Conservation (phyloP, 1,284 basidiomycete species). For the Salmacisia buchloeana region DNA sequence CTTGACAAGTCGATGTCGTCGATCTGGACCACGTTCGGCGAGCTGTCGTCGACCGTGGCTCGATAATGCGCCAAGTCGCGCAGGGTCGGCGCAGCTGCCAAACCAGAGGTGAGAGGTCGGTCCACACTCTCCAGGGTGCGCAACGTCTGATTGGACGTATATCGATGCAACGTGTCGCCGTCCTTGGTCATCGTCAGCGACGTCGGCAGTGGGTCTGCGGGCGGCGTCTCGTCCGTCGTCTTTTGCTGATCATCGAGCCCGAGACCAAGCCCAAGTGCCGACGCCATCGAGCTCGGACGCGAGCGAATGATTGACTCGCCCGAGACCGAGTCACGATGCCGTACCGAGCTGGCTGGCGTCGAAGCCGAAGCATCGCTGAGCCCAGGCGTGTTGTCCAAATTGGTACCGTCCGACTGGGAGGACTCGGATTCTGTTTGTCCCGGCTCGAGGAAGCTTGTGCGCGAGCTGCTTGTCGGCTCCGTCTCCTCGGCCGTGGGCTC, state of each 20-base stretch:
- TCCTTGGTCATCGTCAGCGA: background rate
- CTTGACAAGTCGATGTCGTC: slow-evolving; percentile 47
- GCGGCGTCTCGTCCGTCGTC: too few relatives aligned
- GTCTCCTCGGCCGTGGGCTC: background rate
- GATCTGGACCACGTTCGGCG: slow-evolving; percentile 41
- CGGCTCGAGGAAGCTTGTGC: background rate
- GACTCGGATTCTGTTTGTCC: background rate
- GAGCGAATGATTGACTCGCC: background rate
- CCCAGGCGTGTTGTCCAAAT: slow-evolving; percentile 33
- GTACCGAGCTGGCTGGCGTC: slow-evolving; percentile 1
- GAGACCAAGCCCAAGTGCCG: background rate
- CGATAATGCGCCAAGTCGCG: background rate
- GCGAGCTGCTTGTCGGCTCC: background rate
- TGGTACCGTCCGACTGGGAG: slow-evolving; percentile 18
- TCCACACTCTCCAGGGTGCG: background rate
- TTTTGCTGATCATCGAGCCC: background rate
- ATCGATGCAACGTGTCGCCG: background rate
- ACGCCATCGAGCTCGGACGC: background rate
- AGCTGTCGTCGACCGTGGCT: background rate
- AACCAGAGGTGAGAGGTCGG: background rate
- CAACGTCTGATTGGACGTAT: slow-evolving; percentile 1
- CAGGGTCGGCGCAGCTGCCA: background rate
- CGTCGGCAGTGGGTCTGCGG: too few relatives aligned
- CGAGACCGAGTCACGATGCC: background rate
- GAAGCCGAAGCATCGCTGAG: slow-evolving; percentile 25